Percentiles rank a stretch among this genome's conserved stretches.
phyloP scores from a whole-genome alignment of 2,329 filamentous ascomycete genomes.

The Xylariaceae sp. region DNA sequence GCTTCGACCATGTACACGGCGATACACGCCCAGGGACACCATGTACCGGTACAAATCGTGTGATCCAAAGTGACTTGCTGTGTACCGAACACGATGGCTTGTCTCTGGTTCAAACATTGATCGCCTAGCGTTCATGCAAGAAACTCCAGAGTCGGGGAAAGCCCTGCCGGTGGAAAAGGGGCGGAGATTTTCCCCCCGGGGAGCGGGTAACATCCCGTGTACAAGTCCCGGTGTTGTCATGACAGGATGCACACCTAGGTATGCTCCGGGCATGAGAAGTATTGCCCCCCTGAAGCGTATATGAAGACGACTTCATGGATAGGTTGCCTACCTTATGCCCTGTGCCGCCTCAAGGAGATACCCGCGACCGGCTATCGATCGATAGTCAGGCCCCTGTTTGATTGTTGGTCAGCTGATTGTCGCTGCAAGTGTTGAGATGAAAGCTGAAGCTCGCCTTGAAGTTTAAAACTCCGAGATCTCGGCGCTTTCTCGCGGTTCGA shows the following conservation, averaged over 20 bases:
- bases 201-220: background rate
- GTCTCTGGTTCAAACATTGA: background rate
- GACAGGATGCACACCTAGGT: background rate
- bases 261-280: background rate
- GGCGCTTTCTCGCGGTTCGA: background rate
- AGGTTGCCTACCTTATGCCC: background rate
- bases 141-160: background rate
- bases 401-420: background rate
- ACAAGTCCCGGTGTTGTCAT: background rate
- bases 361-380: background rate
- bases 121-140: background rate
- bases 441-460: background rate
- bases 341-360: background rate
- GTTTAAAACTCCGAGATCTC: background rate
- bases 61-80: constrained; percentile 18
- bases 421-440: background rate
- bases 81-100: background rate
- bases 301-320: background rate
- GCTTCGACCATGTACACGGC: constrained; percentile 17
- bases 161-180: background rate
- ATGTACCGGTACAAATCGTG: background rate
- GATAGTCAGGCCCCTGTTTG: background rate
- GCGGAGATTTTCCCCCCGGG: background rate
- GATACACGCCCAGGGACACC: constrained; percentile 2
- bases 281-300: background rate